Percentiles rank a stretch among this genome's conserved stretches.
Conservation (phyloP, 768 basidiomycete genomes). For the Trametes gibbosa region DNA sequence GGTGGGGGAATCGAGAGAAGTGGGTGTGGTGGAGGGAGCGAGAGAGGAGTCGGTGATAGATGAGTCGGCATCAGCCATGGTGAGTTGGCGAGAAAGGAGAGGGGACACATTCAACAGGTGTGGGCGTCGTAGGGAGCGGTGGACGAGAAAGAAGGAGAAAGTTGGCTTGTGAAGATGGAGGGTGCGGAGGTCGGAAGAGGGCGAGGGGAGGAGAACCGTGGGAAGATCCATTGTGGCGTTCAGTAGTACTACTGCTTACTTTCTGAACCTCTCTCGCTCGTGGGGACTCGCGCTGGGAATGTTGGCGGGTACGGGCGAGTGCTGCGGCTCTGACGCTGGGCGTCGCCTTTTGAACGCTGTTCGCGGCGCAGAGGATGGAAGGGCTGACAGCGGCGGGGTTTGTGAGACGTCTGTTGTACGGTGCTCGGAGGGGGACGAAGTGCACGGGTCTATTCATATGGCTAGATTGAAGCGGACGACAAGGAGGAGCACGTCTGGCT, state of each 20-base stretch:
- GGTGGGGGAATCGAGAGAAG: slow-evolving; percentile 23
- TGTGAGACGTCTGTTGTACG: slow-evolving; percentile 7
- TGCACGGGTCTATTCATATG: slow-evolving; percentile 7
- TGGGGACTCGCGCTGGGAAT: no score
- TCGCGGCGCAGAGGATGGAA: slow-evolving; percentile 1
- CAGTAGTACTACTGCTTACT: not conserved
- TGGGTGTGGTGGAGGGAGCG: slow-evolving; percentile 22
- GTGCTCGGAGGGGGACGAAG: not conserved
- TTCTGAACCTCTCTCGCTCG: not conserved
- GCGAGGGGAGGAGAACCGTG: not conserved
- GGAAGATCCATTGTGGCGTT: slow-evolving; percentile 16
- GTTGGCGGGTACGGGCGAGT: not conserved
- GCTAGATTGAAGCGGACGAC: not conserved
- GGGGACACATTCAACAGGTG: slow-evolving; percentile 16
- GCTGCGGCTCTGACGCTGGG: not conserved
- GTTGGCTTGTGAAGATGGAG: not conserved
- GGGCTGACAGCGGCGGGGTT: not conserved
- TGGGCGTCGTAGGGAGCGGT: slow-evolving; percentile 4
- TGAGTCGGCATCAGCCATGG: slow-evolving; percentile 22
- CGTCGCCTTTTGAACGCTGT: slow-evolving; percentile 5
- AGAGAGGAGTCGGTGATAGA: slow-evolving; percentile 24
- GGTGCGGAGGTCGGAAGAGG: not conserved
- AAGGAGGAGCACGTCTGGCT: not conserved
- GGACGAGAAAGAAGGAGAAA: slow-evolving; percentile 3
- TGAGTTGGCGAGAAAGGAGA: slow-evolving; percentile 11